Base-by-base conservation (phyloP, 768 basidiomycete genomes). In the Pulveroboletus sp. region DNA sequence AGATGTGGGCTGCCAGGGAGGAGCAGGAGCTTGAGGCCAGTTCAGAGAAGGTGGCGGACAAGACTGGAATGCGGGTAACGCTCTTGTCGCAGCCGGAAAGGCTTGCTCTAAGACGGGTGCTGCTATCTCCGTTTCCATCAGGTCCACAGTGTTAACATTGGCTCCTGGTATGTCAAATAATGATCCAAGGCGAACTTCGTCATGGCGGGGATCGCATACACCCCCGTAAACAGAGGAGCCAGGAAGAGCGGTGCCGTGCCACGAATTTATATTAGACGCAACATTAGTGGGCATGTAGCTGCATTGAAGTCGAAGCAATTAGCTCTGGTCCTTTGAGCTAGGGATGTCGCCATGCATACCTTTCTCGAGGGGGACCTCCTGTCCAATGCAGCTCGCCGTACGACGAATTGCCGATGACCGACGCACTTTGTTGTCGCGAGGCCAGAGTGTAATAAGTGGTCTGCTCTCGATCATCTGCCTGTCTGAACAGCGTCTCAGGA, bases 271-370 rank as follows among this genome's bases (percentile, higher is more conserved):
- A 38, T 38, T 32, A n/a, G 39, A 8, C 9, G 35, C 37, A 18
- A 30, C 6, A 21, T 41, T 21, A 14, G 35, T 2, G 8, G 30
- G 32, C 30, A 17, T 8, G 14, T 49, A 42, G 13, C 61, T 55
- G 15, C 1, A 11, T 37, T 9, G 35, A 35, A 9, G 18, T 49
- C 13, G 17, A 24, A 10, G 10, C 8, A 5, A 39, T 54, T 18
- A 56, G 48, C 21, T 35, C 14, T 40, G 7, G 1, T 37, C 39
- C 11, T 31, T 36, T 13, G 8, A n/a, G 26, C 21, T 49, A n/a
- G 14, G 38, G 10, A 41, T 10, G n/a, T 39, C 24, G 26, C 15
- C 24, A 28, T n/a, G 18, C 57, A 26, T 42, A 65, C 62, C 54
- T 56, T 43, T 53, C 53, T 35, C 17, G 50, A 17, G 4, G 18